A percentile compares a stretch with the other conserved stretches of the same genome.
phyloP scores from a whole-genome alignment of 257 asterid species.

The Solanum sejunctum region DNA sequence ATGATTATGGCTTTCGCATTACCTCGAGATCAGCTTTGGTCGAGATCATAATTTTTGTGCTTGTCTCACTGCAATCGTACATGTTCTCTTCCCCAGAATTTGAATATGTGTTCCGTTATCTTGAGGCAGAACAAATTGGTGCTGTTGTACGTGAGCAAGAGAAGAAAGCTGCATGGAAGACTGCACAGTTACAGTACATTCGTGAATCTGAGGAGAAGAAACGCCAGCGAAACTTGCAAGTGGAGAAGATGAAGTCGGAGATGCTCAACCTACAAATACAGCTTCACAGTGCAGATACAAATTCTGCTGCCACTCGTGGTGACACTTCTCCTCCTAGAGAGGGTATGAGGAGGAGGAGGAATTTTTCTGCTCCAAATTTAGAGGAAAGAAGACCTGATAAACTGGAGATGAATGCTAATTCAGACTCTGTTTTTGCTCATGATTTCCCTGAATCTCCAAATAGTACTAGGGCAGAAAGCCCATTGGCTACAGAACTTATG shows the following conservation, averaged over 20 bases:
- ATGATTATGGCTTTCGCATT: conserved; percentile 93
- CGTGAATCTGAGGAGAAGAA: conserved; percentile 90
- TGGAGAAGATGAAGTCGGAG: conserved; percentile 99
- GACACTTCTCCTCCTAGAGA: conserved; percentile 50
- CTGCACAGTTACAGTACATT: conserved; percentile 79
- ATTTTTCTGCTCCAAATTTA: conserved; percentile 21
- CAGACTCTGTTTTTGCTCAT: conserved; percentile 30
- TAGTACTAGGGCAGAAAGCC: conserved; percentile 34
- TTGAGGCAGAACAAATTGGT: conserved; percentile 97
- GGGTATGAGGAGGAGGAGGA: conserved; percentile 67
- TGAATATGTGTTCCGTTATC: conserved; percentile 96
- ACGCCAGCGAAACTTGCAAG: conserved; percentile 83
- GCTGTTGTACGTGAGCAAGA: conserved; percentile 96
- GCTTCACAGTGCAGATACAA: conserved; percentile 71
- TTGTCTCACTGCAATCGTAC: conserved; percentile 89
- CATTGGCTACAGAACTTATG: conserved; percentile 31
- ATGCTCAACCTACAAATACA: conserved; percentile 93
- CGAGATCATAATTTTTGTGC: conserved; percentile 79
- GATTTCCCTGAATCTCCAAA: conserved; percentile 56
- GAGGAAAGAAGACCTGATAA: conserved; percentile 41
- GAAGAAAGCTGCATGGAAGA: conserved; percentile 93
- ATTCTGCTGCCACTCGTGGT: conserved; percentile 32
- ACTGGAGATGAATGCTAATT: conserved; percentile 28
- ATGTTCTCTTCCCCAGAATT: conserved; percentile 96
- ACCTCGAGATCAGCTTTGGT: conserved; percentile 98